Percentiles rank a stretch among this genome's conserved stretches.
phyloP scores from a whole-genome alignment of 2,329 filamentous ascomycete species.

The Xylariaceae sp. region DNA sequence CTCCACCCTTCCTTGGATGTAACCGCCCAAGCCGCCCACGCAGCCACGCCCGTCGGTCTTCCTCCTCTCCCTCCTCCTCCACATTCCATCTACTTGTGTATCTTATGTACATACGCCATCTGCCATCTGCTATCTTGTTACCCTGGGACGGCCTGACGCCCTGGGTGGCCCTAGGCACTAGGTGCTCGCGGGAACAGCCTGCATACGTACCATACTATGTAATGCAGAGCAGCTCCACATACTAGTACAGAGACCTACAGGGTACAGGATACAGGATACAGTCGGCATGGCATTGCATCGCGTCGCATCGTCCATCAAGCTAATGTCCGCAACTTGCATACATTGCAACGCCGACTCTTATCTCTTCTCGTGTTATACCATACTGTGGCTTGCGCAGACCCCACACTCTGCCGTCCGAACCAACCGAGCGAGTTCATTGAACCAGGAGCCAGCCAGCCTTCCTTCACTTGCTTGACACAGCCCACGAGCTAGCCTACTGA shows the following conservation, averaged over 20 bases:
- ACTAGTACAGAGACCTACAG: slow-evolving; percentile 4
- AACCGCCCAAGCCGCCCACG: slow-evolving; percentile 32
- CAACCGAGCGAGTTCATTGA: slow-evolving; percentile 26
- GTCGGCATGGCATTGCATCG: slow-evolving; percentile 35
- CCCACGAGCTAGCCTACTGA: slow-evolving; percentile 21
- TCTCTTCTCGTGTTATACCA: slow-evolving; percentile 35
- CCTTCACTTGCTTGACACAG: slow-evolving; percentile 19
- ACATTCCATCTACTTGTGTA: slow-evolving; percentile 1
- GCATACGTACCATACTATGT: not conserved
- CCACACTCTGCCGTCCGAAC: slow-evolving; percentile 24
- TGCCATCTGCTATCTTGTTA: not conserved
- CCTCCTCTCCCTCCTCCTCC: not conserved
- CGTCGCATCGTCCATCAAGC: slow-evolving; percentile 21
- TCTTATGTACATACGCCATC: not conserved
- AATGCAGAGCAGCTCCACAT: not conserved
- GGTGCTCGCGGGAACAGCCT: not conserved
- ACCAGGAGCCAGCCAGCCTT: slow-evolving; percentile 25
- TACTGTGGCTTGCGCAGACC: slow-evolving; percentile 33
- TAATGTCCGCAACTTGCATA: slow-evolving; percentile 8
- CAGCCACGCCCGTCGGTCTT: slow-evolving; percentile 6
- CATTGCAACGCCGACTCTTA: slow-evolving; percentile 25
- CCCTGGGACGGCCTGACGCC: too few relatives aligned
- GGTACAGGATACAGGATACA: slow-evolving; percentile 23
- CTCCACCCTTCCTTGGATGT: slow-evolving; percentile 32
- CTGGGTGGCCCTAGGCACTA: too few relatives aligned